Evolutionary conservation across 176 grass and related monocot genomes (phyloP).

Genomic region (Bothriochloa decipiens): DNA sequence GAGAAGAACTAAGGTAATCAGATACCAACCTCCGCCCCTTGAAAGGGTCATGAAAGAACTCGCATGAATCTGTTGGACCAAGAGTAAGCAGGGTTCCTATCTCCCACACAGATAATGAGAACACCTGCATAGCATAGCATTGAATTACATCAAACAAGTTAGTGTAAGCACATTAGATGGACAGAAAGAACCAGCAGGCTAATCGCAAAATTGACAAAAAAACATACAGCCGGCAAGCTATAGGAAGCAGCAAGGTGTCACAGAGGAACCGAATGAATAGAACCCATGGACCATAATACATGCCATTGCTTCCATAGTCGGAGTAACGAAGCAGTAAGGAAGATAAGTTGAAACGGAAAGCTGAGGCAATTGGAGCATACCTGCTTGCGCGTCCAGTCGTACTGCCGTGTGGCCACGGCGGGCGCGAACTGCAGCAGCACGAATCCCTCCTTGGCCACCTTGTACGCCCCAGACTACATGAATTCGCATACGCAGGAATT

Average conservation of each 20-base stretch:
- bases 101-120: constrained; percentile 84
- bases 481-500: neutral
- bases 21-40: constrained; percentile 72
- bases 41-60: constrained; percentile 95
- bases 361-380: constrained; percentile 32
- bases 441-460: constrained; percentile 88
- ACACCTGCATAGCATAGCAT: constrained; percentile 48
- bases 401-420: constrained; percentile 61
- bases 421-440: constrained; percentile 91
- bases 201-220: constrained; percentile 4
- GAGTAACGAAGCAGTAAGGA: no score
- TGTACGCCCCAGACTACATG: constrained; percentile 73
- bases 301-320: neutral
- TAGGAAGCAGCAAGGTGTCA: neutral
- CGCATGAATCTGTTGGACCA: constrained; percentile 79
- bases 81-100: constrained; percentile 81
- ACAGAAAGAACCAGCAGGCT: neutral
- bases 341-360: neutral
- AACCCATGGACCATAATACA: neutral
- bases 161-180: constrained; percentile 5
- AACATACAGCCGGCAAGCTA: neutral
- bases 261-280: neutral
- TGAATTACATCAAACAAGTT: constrained; percentile 34
- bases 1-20: neutral
- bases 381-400: constrained; percentile 91